Base-by-base conservation (phyloP, 352 stramenopile genomes). In the Peronosclerospora sorghi region DNA sequence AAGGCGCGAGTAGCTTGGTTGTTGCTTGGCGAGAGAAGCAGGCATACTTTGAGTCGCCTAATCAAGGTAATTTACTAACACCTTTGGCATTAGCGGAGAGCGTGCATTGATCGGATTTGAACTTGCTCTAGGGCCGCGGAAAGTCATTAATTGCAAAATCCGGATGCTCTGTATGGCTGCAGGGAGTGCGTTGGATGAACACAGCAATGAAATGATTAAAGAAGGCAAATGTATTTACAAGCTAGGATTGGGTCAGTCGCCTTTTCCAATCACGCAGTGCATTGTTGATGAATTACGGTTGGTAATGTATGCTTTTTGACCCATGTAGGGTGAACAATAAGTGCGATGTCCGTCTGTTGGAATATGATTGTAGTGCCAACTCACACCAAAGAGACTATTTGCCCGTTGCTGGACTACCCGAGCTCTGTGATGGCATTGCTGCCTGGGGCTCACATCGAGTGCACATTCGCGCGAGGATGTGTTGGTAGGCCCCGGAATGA, bases 81-180 rank as follows among this genome's bases (percentile, higher is more conserved):
- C 10, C 14, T 30, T 26, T 43, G 7, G 20, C 12, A n/a, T n/a
- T 8, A 17, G 5, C 9, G 18, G 32, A 32, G 35, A 42, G 21
- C 14, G 5, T 1, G 3, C 18, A 34, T 35, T 54, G 28, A 51
- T 34, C 1, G 15, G n/a, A 10, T 1, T 32, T n/a, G 45, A n/a
- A 17, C 14, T 23, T 12, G 5, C 48, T 40, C 0, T 45, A 74
- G 80, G 80, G 1, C 80, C 80, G 2, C 61, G 73, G 21, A 85
- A 87, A 44, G 77, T 76, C 1, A 90, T 93, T 52, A 93, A 90
- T 27, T 84, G 75, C 62, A 93, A 93, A 48, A 71, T 93, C 24
- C 74, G 80, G 20, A 86, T 86, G 72, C 61, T 93, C 28, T 87
- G 77, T 46, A 79, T 77, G 13, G 78, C 77, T 9, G 80, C 75